Percentiles rank a stretch among this genome's conserved stretches.
These are phyloP conservation scores for Trichoderma guizhouense DNA, from an alignment of 2,329 filamentous ascomycete species.

Conservation along the genomic window DNA sequence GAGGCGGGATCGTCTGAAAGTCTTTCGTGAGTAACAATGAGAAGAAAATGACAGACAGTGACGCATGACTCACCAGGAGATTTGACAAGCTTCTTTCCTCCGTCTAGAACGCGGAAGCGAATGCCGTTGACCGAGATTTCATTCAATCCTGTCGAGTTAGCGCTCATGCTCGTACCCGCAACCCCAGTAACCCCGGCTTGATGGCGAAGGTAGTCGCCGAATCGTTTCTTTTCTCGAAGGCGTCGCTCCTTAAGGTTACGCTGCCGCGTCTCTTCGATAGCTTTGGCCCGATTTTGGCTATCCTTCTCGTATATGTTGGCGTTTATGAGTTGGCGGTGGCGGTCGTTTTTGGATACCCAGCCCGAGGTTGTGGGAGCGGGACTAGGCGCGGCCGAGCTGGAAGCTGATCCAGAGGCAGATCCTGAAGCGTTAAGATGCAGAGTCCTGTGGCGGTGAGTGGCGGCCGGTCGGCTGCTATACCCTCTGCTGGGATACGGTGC, in stretches of 20 bases:
- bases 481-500: slow-evolving; percentile 35
- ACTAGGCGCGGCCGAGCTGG: slow-evolving; percentile 35
- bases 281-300: slow-evolving; percentile 62
- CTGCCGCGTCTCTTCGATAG: slow-evolving; percentile 66
- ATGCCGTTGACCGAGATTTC: slow-evolving; percentile 69
- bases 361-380: slow-evolving; percentile 32
- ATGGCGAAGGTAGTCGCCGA: slow-evolving; percentile 39
- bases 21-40: neutral
- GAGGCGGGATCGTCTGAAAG: slow-evolving; percentile 55
- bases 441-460: slow-evolving; percentile 48
- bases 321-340: slow-evolving; percentile 81
- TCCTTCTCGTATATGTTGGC: slow-evolving; percentile 74
- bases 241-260: slow-evolving; percentile 54
- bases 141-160: slow-evolving; percentile 42
- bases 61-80: slow-evolving; percentile 56
- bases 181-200: slow-evolving; percentile 25
- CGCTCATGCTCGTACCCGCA: slow-evolving; percentile 25
- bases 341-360: slow-evolving; percentile 72
- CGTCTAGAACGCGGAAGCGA: slow-evolving; percentile 67
- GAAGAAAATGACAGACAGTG: neutral
- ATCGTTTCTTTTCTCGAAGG: slow-evolving; percentile 56
- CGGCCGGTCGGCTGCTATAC: slow-evolving; percentile 36
- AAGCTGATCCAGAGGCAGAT: slow-evolving; percentile 34
- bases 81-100: slow-evolving; percentile 79
- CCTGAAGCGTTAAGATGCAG: slow-evolving; percentile 58